A percentile compares a stretch with the other conserved stretches of the same genome.
phyloP scores from a whole-genome alignment of 306 rosid species.

The Cucumis hystrix region DNA sequence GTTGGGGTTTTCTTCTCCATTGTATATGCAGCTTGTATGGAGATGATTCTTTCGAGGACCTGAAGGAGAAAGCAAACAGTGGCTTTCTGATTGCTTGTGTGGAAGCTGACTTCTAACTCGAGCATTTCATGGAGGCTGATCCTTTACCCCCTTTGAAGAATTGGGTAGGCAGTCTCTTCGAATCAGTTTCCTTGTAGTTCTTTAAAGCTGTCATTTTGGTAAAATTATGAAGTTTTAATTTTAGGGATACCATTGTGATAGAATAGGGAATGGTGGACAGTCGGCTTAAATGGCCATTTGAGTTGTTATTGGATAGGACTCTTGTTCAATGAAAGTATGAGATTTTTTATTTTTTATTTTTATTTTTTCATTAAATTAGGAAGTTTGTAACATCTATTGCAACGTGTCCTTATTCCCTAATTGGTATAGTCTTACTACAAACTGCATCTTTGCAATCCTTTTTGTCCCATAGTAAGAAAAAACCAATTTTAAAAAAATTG shows the following conservation, averaged over 20 bases:
- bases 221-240: not conserved
- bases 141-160: not conserved
- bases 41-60: conserved; percentile 5
- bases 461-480: too few relatives aligned
- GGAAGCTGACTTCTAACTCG: not conserved
- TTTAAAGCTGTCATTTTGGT: conserved; percentile 1
- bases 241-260: conserved; percentile 1
- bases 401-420: not conserved
- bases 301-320: not conserved
- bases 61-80: not conserved
- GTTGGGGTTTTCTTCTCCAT: not conserved
- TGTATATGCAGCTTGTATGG: conserved; percentile 3
- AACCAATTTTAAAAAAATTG: too few relatives aligned
- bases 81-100: conserved; percentile 5
- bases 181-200: not conserved
- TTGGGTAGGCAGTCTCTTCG: not conserved
- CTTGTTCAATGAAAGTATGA: conserved; percentile 1
- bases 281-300: not conserved
- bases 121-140: not conserved
- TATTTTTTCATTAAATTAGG: not conserved
- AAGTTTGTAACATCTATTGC: not conserved
- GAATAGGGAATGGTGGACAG: conserved; percentile 4
- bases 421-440: too few relatives aligned
- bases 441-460: too few relatives aligned
- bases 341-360: not conserved